Percentiles rank a stretch among this genome's conserved stretches.
These are phyloP conservation scores for Candida incommunis DNA, from an alignment of 805 yeast genomes.

Conservation along the genomic window DNA sequence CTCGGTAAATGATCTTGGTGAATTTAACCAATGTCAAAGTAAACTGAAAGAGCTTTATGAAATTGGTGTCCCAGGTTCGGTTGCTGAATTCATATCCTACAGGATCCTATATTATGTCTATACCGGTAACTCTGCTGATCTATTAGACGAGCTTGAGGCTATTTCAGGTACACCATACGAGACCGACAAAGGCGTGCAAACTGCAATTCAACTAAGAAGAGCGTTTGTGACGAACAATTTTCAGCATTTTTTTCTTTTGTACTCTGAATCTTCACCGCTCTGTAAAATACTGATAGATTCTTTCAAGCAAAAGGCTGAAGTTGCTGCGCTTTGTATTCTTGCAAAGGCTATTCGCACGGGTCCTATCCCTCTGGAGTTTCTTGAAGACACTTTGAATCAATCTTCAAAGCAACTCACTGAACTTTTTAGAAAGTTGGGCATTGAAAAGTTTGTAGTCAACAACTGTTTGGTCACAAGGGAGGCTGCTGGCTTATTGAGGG, in stretches of 20 bases:
- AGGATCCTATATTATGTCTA: slow-evolving; percentile 60
- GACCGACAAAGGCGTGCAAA: slow-evolving; percentile 16
- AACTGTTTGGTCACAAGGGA: too few species aligned
- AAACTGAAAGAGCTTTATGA: slow-evolving; percentile 55
- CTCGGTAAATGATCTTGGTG: slow-evolving; percentile 75
- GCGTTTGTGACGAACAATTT: slow-evolving; percentile 32
- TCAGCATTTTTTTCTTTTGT: slow-evolving; percentile 34
- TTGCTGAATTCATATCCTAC: slow-evolving; percentile 58
- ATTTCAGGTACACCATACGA: slow-evolving; percentile 15
- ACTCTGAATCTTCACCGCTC: slow-evolving; percentile 26
- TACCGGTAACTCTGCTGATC: slow-evolving; percentile 50
- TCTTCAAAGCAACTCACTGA: slow-evolving; percentile 23
- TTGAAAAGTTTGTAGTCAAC: too few species aligned
- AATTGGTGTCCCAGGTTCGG: slow-evolving; percentile 23
- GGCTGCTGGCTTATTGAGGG: too few species aligned
- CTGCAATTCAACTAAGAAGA: slow-evolving; percentile 26
- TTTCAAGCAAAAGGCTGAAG: slow-evolving; percentile 43
- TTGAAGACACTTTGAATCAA: slow-evolving; percentile 22
- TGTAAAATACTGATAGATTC: slow-evolving; percentile 35
- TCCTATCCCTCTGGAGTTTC: slow-evolving; percentile 12
- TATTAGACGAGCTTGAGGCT: slow-evolving; percentile 28
- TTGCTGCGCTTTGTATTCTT: slow-evolving; percentile 40
- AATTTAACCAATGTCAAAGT: slow-evolving; percentile 88
- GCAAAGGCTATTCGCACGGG: slow-evolving; percentile 35
- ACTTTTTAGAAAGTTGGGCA: slow-evolving; percentile 28